These are phyloP conservation scores for Begonia peltatifolia DNA, from an alignment of 306 rosid species.

Conservation along the genomic window DNA sequence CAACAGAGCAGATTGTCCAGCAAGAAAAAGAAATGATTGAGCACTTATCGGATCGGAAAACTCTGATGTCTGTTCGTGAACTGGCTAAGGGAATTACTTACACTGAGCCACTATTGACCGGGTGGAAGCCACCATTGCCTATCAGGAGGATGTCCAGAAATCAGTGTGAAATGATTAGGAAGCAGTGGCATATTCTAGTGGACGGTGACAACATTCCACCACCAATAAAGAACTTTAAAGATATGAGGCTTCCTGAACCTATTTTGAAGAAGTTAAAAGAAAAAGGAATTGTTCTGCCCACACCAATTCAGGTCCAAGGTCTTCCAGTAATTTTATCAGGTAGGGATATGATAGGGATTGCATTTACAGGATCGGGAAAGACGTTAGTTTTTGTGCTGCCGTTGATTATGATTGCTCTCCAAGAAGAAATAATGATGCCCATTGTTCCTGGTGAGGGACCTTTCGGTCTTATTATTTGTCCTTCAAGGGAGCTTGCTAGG, in stretches of 20 bases:
- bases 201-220: conserved; percentile 68
- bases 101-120: conserved; percentile 62
- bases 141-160: conserved; percentile 53
- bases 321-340: conserved; percentile 85
- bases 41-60: conserved; percentile 64
- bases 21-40: conserved; percentile 94
- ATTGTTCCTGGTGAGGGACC: too few relatives aligned
- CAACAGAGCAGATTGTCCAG: conserved; percentile 60
- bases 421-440: conserved; percentile 84
- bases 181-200: conserved; percentile 90
- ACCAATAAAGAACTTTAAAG: conserved; percentile 81
- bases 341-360: conserved; percentile 93
- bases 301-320: conserved; percentile 91
- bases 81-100: conserved; percentile 87
- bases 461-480: conserved; percentile 67
- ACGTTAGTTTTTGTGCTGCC: conserved; percentile 86
- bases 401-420: conserved; percentile 80
- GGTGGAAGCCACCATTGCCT: conserved; percentile 86
- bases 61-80: conserved; percentile 84
- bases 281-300: conserved; percentile 87
- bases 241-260: conserved; percentile 85
- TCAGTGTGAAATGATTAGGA: conserved; percentile 56
- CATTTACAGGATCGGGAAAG: conserved; percentile 88
- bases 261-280: conserved; percentile 59
- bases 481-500: conserved; percentile 88